These are phyloP conservation scores for Pilasporangium apinafurcum DNA, from an alignment of 352 stramenopile species.

Conservation along the genomic window DNA sequence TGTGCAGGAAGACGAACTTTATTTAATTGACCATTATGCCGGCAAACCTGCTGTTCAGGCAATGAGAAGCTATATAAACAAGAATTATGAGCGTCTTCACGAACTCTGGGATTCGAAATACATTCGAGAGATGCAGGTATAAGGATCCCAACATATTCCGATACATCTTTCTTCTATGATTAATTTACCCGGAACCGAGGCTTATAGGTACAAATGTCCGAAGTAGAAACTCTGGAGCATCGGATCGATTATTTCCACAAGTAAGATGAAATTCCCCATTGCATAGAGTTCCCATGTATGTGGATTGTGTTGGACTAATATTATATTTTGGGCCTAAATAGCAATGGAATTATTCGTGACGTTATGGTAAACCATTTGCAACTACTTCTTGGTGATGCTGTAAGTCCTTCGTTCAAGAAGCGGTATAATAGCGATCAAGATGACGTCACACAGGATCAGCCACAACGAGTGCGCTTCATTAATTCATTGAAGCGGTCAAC, in stretches of 20 bases:
- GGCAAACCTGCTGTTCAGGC: conserved; percentile 63
- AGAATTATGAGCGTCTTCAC: conserved; percentile 28
- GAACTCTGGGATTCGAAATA: conserved; percentile 19
- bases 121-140: conserved; percentile 16
- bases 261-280: conserved; percentile 10
- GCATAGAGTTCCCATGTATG: no score
- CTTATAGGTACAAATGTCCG: conserved; percentile 59
- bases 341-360: conserved; percentile 69
- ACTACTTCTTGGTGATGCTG: conserved; percentile 34
- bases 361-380: conserved; percentile 83
- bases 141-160: no score
- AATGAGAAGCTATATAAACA: conserved; percentile 39
- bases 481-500: conserved; percentile 3
- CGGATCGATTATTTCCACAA: conserved; percentile 65
- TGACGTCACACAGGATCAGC: not conserved
- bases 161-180: no score
- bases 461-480: conserved; percentile 11
- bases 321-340: no score
- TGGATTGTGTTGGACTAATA: not conserved
- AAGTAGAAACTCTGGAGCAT: conserved; percentile 52
- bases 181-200: no score
- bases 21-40: conserved; percentile 87
- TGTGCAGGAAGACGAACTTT: conserved; percentile 54
- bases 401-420: conserved; percentile 20
- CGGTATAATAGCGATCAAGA: not conserved